Base-by-base conservation (phyloP, 305 asterid genomes). In the Lippia alba region DNA sequence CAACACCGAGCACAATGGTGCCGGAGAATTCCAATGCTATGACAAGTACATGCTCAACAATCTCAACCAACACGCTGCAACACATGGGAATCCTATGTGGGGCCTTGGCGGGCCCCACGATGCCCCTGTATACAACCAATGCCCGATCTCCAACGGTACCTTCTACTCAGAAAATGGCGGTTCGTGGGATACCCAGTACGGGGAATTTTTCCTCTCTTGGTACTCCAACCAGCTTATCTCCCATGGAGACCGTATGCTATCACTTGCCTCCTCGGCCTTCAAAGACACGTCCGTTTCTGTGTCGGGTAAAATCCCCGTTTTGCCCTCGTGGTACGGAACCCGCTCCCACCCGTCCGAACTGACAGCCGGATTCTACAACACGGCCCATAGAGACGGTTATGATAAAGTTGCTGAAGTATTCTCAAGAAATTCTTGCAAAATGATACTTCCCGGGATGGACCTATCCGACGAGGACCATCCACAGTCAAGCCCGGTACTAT, bases 91-190 rank as follows among this genome's bases (percentile, higher is more conserved):
- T 30, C 89, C 96, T 40, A 78, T 86, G 14, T 88, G 92, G 92
- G 96, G 96, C 7, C 83, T 79, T 10, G 67, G 76, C 7, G 92
- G 96, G 17, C 96, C 96, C 3, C 91, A 87, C 39, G 87, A 88
- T 53, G 71, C 90, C 20, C 81, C 89, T 0, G 61, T 71, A 62
- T 86, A 81, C 4, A 61, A 81, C 58, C 85, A 80, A 54, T 46
- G 57, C 19, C 87, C 90, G 9, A 53, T 77, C 53, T 59, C 87
- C 1, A 64, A 56, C 8, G 79, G 76, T 8, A 78, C 74, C 72
- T 89, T 89, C 80, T 84, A 86, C 56, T 79, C 60, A 51, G 91
- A 85, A 59, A 69, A 82, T 1, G 82, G 83, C 33, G 96, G 96
- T 34, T 85, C 90, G 45, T 89, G 92, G 92, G 85, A 81, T 69